Percentiles rank a stretch among this genome's conserved stretches.
Evolutionary conservation across 2,329 filamentous ascomycete species (phyloP).

Genomic region (Paecilomyces formosus): DNA sequence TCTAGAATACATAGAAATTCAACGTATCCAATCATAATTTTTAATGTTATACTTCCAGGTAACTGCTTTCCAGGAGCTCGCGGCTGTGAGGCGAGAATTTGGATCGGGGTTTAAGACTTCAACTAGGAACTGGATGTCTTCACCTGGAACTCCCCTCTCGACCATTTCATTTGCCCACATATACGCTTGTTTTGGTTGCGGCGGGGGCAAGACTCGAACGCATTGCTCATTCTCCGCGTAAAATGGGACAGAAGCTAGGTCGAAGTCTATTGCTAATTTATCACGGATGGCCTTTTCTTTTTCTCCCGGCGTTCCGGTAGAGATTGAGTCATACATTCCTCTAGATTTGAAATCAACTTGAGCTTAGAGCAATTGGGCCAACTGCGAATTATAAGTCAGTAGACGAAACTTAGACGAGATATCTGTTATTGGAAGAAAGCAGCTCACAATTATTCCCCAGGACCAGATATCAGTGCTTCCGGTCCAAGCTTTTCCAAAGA

Average conservation of each 20-base stretch:
- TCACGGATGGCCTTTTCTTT: slow-evolving; percentile 7
- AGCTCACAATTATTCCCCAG: slow-evolving; percentile 12
- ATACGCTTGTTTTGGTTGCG: slow-evolving; percentile 11
- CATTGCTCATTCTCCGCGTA: slow-evolving; percentile 9
- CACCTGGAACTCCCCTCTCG: slow-evolving; percentile 11
- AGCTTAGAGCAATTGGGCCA: slow-evolving; percentile 9
- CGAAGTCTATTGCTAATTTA: slow-evolving; percentile 9
- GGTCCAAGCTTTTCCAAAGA: slow-evolving; percentile 11
- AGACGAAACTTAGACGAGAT: not conserved
- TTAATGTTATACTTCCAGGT: slow-evolving; percentile 3
- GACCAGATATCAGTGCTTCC: slow-evolving; percentile 11
- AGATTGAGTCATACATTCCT: slow-evolving; percentile 9
- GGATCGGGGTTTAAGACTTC: slow-evolving; percentile 9
- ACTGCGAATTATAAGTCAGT: slow-evolving; percentile 1
- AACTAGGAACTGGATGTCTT: slow-evolving; percentile 12
- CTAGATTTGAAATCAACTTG: slow-evolving; percentile 9
- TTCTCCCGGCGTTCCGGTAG: slow-evolving; percentile 6
- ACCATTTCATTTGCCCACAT: slow-evolving; percentile 13
- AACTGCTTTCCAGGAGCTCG: slow-evolving; percentile 11
- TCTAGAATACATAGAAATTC: no score
- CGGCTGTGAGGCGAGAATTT: slow-evolving; percentile 7
- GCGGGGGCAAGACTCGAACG: slow-evolving; percentile 5
- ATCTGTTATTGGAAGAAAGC: not conserved
- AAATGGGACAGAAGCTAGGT: slow-evolving; percentile 5
- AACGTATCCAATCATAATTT: no score